These are phyloP conservation scores for Pythium grandisporangium DNA, from an alignment of 352 stramenopile species.

Conservation along the genomic window DNA sequence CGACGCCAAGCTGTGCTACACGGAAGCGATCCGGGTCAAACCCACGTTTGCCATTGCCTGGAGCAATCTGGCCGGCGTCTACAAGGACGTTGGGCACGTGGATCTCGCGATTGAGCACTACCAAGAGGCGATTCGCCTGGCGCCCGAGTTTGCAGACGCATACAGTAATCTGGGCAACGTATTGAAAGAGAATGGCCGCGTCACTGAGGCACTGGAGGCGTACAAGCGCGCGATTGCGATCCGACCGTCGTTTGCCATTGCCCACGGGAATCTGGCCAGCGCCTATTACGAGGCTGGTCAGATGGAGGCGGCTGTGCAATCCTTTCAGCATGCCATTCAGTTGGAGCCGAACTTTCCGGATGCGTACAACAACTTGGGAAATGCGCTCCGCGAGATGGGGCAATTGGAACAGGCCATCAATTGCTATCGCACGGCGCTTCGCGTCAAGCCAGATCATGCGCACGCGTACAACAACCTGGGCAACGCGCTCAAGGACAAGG, in stretches of 20 bases:
- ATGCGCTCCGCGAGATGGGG: constrained; percentile 81
- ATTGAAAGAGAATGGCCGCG: constrained; percentile 62
- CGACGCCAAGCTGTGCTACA: constrained; percentile 87
- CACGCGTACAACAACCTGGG: constrained; percentile 94
- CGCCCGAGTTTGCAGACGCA: constrained; percentile 79
- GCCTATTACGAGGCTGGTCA: constrained; percentile 87
- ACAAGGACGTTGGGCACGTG: constrained; percentile 87
- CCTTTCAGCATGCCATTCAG: constrained; percentile 88
- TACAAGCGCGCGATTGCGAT: constrained; percentile 82
- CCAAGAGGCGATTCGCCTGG: constrained; percentile 67
- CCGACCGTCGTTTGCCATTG: constrained; percentile 87
- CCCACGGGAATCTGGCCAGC: constrained; percentile 86
- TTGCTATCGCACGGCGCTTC: constrained; percentile 85
- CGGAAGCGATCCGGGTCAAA: constrained; percentile 83
- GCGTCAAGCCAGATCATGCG: constrained; percentile 88
- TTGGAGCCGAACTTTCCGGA: constrained; percentile 90
- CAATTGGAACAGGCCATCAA: constrained; percentile 74
- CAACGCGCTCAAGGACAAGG: constrained; percentile 89
- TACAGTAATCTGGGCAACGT: constrained; percentile 84
- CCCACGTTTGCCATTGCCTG: constrained; percentile 89
- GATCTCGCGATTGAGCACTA: constrained; percentile 82
- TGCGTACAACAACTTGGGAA: constrained; percentile 92
- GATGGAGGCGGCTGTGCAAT: constrained; percentile 73
- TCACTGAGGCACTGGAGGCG: constrained; percentile 71
- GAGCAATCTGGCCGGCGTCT: constrained; percentile 87